Conservation (phyloP, 129 eudicot genomes). For the Saposhnikovia divaricata region DNA sequence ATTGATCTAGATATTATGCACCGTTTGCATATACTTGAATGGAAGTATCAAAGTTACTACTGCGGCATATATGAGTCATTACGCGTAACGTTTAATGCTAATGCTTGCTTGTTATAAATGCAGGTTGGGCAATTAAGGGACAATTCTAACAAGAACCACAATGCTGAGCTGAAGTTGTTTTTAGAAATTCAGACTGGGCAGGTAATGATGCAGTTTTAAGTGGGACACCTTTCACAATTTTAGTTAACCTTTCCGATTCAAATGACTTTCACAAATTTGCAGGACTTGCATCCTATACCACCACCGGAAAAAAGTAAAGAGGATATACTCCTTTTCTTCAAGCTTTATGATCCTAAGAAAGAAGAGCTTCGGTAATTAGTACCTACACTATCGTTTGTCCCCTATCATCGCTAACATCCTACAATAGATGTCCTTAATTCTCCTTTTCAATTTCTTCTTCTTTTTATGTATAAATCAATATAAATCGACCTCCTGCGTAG, state of each 20-base stretch:
- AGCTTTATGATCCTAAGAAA: slow-evolving; percentile 83
- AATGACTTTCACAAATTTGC: slow-evolving; percentile 11
- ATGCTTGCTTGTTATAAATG: slow-evolving; percentile 17
- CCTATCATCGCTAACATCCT: neutral
- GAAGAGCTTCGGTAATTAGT: slow-evolving; percentile 79
- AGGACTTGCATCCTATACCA: slow-evolving; percentile 74
- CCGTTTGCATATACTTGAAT: neutral
- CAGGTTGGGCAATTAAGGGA: slow-evolving; percentile 95
- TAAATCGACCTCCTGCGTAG: neutral
- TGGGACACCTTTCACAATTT: neutral
- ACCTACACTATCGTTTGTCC: neutral
- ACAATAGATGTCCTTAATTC: neutral
- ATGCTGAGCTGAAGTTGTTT: slow-evolving; percentile 88
- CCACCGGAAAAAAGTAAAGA: slow-evolving; percentile 84
- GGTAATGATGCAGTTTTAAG: slow-evolving; percentile 31
- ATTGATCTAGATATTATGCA: neutral
- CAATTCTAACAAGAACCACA: slow-evolving; percentile 66
- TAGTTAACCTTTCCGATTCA: slow-evolving; percentile 3
- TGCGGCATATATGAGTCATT: neutral
- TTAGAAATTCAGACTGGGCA: slow-evolving; percentile 79
- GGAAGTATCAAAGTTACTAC: neutral
- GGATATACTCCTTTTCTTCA: slow-evolving; percentile 89
- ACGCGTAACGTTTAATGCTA: neutral
- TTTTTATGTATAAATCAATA: neutral
- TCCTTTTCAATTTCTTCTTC: neutral